Evolutionary conservation across 495 filamentous ascomycete species (phyloP).

Genomic region (Aspergillus leporis): DNA sequence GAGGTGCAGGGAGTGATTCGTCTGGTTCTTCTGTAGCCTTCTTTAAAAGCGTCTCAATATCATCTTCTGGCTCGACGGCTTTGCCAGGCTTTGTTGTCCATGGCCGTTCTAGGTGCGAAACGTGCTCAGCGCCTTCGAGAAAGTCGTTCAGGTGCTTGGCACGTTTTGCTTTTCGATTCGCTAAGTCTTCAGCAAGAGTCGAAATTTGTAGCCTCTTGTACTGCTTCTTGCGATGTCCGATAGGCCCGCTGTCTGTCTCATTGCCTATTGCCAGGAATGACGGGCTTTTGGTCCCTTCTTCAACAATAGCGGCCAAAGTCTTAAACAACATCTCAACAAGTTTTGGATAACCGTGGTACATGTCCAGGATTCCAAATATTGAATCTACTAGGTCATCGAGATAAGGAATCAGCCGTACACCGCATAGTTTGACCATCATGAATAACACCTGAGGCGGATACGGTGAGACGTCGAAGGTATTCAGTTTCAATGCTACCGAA

Average conservation of each 20-base stretch:
- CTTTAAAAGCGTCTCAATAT: conserved; percentile 13
- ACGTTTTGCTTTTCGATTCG: conserved; percentile 38
- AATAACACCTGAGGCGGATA: conserved; percentile 85
- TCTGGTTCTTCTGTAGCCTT: conserved; percentile 35
- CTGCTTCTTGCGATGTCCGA: conserved; percentile 40
- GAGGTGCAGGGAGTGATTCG: conserved; percentile 41
- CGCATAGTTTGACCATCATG: conserved; percentile 92
- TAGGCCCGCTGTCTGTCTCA: conserved; percentile 23
- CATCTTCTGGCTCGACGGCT: conserved; percentile 32
- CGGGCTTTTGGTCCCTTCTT: conserved; percentile 70
- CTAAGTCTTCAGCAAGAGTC: conserved; percentile 38
- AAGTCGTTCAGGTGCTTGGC: conserved; percentile 31
- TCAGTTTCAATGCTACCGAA: conserved; percentile 83
- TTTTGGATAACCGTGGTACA: conserved; percentile 88
- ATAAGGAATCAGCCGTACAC: conserved; percentile 78
- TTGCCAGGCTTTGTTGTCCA: conserved; percentile 35
- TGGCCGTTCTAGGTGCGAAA: conserved; percentile 39
- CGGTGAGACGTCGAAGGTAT: conserved; percentile 87
- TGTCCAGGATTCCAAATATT: conserved; percentile 86
- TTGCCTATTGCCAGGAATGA: conserved; percentile 53
- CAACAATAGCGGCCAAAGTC: conserved; percentile 76
- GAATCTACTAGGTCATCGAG: conserved; percentile 87
- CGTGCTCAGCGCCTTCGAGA: conserved; percentile 31
- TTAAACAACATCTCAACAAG: conserved; percentile 85
- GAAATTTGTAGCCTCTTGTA: conserved; percentile 40